Evolutionary conservation across 371 early-diverging fungal species (phyloP).

Genomic region (Syncephalis plumigaleata): DNA sequence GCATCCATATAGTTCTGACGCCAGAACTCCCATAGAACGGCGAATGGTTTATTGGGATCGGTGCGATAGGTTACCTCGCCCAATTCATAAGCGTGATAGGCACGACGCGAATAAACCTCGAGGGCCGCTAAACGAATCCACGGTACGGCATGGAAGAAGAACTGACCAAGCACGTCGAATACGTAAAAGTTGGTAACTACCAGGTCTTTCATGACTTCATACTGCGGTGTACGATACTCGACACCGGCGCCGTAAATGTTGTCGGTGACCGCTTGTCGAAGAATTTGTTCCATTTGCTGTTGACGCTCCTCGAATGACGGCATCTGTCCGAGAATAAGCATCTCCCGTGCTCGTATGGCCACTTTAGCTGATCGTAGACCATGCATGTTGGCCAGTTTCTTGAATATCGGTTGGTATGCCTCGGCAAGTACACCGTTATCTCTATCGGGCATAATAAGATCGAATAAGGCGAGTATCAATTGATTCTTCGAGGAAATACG

Average conservation of each 20-base stretch:
- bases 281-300: conserved; percentile 64
- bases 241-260: conserved; percentile 51
- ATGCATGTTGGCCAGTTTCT: conserved; percentile 63
- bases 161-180: conserved; percentile 84
- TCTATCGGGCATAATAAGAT: conserved; percentile 44
- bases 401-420: conserved; percentile 60
- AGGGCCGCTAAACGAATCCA: conserved; percentile 76
- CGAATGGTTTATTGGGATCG: conserved; percentile 38
- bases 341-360: conserved; percentile 81
- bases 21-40: conserved; percentile 67
- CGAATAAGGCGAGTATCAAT: conserved; percentile 56
- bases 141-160: conserved; percentile 74
- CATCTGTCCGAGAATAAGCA: conserved; percentile 80
- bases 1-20: conserved; percentile 30
- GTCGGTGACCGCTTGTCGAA: conserved; percentile 62
- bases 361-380: conserved; percentile 70
- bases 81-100: conserved; percentile 91
- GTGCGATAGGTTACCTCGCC: conserved; percentile 61
- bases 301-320: conserved; percentile 86
- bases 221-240: conserved; percentile 56
- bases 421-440: conserved; percentile 46
- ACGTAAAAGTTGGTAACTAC: conserved; percentile 89
- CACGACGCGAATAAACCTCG: conserved; percentile 88
- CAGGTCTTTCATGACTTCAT: conserved; percentile 70
- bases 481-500: conserved; percentile 66